These are phyloP conservation scores for Scheffersomyces quercinus DNA, from an alignment of 1,139 yeast genomes.

Conservation along the genomic window DNA sequence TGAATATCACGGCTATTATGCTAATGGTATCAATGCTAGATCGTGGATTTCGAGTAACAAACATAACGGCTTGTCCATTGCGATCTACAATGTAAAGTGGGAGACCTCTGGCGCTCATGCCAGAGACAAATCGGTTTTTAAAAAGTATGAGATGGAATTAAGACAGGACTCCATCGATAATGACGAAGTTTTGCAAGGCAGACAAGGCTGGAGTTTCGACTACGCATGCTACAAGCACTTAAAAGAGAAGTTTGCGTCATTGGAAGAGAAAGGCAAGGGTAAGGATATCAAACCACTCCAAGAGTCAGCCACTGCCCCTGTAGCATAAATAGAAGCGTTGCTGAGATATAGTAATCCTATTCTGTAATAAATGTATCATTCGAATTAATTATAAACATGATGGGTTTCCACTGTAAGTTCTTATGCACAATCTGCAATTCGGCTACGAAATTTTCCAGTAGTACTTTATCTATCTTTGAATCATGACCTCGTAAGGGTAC, in stretches of 20 bases:
- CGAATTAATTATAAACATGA: no score
- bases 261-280: no score
- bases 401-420: no score
- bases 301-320: no score
- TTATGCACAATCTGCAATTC: no score
- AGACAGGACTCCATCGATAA: conserved; percentile 24
- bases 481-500: no score
- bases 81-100: conserved; percentile 59
- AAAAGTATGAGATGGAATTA: conserved; percentile 29
- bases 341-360: no score
- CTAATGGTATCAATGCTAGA: conserved; percentile 72
- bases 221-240: conserved; percentile 26
- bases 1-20: conserved; percentile 59
- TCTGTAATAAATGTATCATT: no score
- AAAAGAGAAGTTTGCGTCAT: conserved; percentile 19
- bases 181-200: conserved; percentile 13
- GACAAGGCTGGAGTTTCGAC: conserved; percentile 37
- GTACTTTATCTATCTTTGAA: no score
- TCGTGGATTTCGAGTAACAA: conserved; percentile 53
- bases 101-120: conserved; percentile 34
- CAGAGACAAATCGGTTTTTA: conserved; percentile 30
- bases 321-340: no score
- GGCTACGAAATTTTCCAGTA: no score
- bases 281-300: no score
- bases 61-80: conserved; percentile 72